A percentile compares a stretch with the other conserved stretches of the same genome.
Evolutionary conservation across 352 stramenopile genomes (phyloP).

Genomic region (Globisporangium echinulatum): DNA sequence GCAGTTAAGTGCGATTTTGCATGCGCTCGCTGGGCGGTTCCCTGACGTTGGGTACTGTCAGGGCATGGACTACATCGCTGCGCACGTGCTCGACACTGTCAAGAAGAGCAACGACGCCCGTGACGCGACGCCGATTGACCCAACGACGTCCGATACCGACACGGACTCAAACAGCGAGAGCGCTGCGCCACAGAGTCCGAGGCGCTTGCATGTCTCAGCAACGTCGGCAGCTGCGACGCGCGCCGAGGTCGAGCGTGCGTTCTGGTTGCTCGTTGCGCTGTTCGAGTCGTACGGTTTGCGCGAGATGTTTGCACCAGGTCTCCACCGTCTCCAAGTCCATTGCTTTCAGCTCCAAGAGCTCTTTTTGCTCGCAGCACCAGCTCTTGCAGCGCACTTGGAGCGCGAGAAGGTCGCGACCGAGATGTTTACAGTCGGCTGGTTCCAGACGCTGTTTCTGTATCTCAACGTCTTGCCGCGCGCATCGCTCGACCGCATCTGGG

Average conservation of each 20-base stretch:
- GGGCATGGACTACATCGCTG: conserved; percentile 86
- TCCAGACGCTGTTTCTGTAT: conserved; percentile 85
- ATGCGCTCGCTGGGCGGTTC: conserved; percentile 70
- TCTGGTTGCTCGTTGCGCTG: conserved; percentile 74
- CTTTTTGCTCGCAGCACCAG: conserved; percentile 50
- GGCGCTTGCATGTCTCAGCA: background rate
- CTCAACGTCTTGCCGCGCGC: conserved; percentile 71
- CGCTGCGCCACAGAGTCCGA: conserved; percentile 18
- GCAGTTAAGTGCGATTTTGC: conserved; percentile 76
- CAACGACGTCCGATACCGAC: conserved; percentile 4
- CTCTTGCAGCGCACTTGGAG: conserved; percentile 66
- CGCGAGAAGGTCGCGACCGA: conserved; percentile 72
- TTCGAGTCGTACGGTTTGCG: conserved; percentile 79
- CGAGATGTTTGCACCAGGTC: conserved; percentile 72
- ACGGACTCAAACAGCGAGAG: conserved; percentile 7
- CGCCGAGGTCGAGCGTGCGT: conserved; percentile 63
- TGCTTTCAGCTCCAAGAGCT: conserved; percentile 78
- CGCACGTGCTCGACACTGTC: conserved; percentile 73
- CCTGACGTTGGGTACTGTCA: conserved; percentile 84
- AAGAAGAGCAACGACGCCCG: conserved; percentile 59
- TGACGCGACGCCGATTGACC: conserved; percentile 8
- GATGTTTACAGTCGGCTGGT: conserved; percentile 87
- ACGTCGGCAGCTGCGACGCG: conserved; percentile 26
- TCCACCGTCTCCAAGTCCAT: conserved; percentile 64
- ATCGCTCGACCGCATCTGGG: conserved; percentile 76